phyloP scores from a whole-genome alignment of 768 basidiomycete species.

The Suillus subluteus region DNA sequence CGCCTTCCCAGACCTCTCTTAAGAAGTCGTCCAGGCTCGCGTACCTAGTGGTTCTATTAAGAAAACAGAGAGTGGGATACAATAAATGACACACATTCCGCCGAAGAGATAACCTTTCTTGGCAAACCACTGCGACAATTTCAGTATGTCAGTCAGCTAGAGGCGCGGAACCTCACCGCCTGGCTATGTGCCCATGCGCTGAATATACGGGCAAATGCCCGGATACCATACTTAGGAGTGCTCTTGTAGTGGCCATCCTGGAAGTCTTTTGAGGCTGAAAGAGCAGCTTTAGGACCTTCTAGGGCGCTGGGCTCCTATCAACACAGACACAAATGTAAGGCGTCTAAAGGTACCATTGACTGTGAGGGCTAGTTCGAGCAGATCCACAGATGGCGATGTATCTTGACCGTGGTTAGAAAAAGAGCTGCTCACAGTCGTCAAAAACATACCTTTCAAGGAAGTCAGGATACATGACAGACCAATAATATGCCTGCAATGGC shows the following conservation, averaged over 20 bases:
- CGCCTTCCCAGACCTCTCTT: constrained; percentile 54
- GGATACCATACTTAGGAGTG: constrained; percentile 50
- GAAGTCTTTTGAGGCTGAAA: constrained; percentile 57
- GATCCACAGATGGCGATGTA: constrained; percentile 56
- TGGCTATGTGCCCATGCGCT: constrained; percentile 64
- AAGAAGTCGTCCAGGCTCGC: constrained; percentile 51
- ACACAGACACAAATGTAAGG: not conserved
- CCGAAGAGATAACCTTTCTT: constrained; percentile 46
- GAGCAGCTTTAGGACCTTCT: constrained; percentile 61
- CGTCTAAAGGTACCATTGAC: constrained; percentile 45
- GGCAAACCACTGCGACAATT: constrained; percentile 52
- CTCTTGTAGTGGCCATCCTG: constrained; percentile 54
- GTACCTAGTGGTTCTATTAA: constrained; percentile 36
- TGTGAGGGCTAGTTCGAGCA: constrained; percentile 58
- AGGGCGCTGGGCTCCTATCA: constrained; percentile 45
- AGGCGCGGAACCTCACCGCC: constrained; percentile 37
- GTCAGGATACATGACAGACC: constrained; percentile 59
- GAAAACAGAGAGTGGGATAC: not conserved
- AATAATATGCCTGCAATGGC: constrained; percentile 51
- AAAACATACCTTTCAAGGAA: constrained; percentile 47
- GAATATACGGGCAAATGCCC: constrained; percentile 59
- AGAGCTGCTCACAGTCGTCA: not conserved
- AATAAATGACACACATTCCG: constrained; percentile 38
- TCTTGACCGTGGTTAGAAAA: constrained; percentile 34
- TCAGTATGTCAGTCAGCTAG: not conserved